Base-by-base conservation (phyloP, 179 eudicot species). In the Dionaea muscipula region DNA sequence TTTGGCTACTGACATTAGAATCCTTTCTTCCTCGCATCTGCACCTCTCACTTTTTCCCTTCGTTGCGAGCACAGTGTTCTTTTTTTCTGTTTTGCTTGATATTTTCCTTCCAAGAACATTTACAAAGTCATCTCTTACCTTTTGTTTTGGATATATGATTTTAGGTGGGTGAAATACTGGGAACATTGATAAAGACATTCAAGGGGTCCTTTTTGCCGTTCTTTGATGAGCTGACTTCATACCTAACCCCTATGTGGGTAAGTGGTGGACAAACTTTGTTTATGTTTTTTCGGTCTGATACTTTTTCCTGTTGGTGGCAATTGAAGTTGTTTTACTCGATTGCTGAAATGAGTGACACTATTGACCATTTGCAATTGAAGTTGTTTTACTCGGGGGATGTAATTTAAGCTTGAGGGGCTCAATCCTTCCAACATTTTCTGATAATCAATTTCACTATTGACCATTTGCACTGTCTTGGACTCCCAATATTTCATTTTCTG, bases 241-340 rank as follows among this genome's bases (percentile, higher is more conserved):
- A 84, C 67, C 57, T 93, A 48, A 82, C 81, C 45, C 99, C 99
- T 59, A 93, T 93, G 99, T 88, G 93, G 99, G 99, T 85, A 75
- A 79, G 98, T 75, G 40, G 18, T 37, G 11, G 7, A 14, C 17
- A 50, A 22, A 4, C 21, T 38, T 57, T 16, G 4, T 46, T 19
- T 18, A 4, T 46, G 17, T 24, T 24, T 46, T 18, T 46, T 4
- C 4, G 4, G 24, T 24, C 9, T 18, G 23, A 46, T 46, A 7
- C 20, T 18, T 19, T 46, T 46, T 51, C 20, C 40, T 45, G n/a
- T 6, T 19, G 15, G 4, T 21, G 20, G 20, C 26, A 7, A 20
- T 46, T 46, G 25, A 5, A 7, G 20, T 16, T 51, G 26, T 23
- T 6, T 13, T n/a, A n/a, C n/a, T n/a, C n/a, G n/a, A n/a, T n/a